Evolutionary conservation across 2,329 filamentous ascomycete genomes (phyloP).

Genomic region (Cordyceps farinosa): DNA sequence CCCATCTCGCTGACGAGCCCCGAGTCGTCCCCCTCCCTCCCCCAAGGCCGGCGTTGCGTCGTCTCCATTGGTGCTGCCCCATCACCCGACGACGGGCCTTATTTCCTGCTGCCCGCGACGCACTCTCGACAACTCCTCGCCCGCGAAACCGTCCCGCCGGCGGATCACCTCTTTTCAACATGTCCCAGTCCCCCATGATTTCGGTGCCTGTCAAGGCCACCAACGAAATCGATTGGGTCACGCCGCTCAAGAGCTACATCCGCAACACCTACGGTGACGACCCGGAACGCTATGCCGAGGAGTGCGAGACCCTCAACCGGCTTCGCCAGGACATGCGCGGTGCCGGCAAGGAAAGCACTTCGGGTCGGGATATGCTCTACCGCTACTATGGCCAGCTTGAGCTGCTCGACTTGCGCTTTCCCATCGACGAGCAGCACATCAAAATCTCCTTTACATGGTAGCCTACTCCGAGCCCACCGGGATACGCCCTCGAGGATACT

Average conservation of each 20-base stretch:
- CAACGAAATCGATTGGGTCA: conserved; percentile 97
- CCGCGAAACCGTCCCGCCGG: not conserved
- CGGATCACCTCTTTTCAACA: conserved; percentile 32
- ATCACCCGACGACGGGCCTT: not conserved
- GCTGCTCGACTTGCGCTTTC: conserved; percentile 88
- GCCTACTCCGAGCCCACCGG: conserved; percentile 19
- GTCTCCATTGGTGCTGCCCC: conserved; percentile 4
- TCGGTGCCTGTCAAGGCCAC: conserved; percentile 89
- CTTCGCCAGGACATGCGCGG: conserved; percentile 98
- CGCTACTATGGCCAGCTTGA: conserved; percentile 97
- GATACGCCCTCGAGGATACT: not conserved
- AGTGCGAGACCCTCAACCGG: conserved; percentile 90
- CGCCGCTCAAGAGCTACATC: conserved; percentile 89
- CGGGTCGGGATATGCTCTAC: conserved; percentile 88
- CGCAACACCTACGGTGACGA: conserved; percentile 92
- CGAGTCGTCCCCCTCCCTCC: not conserved
- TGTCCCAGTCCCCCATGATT: conserved; percentile 91
- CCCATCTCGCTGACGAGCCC: not conserved
- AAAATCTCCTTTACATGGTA: conserved; percentile 99
- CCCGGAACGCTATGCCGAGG: conserved; percentile 90
- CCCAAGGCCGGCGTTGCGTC: not conserved
- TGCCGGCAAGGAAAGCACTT: conserved; percentile 92
- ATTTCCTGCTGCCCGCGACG: not conserved
- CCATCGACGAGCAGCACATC: conserved; percentile 97
- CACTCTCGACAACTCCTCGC: not conserved